phyloP scores from a whole-genome alignment of 2,329 filamentous ascomycete genomes.

The Scopulariopsis brevicaulis region DNA sequence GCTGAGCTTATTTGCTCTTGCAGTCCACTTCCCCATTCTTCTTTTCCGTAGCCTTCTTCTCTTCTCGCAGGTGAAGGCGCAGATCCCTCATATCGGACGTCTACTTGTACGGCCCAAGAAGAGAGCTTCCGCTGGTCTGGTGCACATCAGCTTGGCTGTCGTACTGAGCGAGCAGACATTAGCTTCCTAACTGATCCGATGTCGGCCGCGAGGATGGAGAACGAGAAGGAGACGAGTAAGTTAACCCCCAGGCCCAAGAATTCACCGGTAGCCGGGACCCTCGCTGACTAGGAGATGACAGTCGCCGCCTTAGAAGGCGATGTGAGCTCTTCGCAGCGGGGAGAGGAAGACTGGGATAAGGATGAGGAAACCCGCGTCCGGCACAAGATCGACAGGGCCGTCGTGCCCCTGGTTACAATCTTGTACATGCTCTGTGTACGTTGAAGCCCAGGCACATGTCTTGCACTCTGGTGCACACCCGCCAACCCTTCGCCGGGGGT shows the following conservation, averaged over 20 bases:
- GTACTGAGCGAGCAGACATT: too few relatives aligned
- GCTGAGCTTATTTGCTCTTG: background rate
- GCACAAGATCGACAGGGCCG: slow-evolving; percentile 39
- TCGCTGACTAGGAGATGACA: background rate
- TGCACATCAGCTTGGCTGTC: background rate
- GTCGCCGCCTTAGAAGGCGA: slow-evolving; percentile 1
- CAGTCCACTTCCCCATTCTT: background rate
- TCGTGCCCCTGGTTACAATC: slow-evolving; percentile 38
- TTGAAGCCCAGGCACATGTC: background rate
- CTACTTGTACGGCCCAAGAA: background rate
- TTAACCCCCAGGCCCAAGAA: background rate
- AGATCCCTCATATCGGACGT: background rate
- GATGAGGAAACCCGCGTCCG: slow-evolving; percentile 36
- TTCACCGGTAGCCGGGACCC: background rate
- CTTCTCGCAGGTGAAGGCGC: background rate
- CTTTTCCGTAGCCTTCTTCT: background rate
- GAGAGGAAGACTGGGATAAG: slow-evolving; percentile 26
- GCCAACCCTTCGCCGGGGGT: background rate
- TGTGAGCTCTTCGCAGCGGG: background rate
- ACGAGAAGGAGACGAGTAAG: background rate
- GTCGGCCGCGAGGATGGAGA: background rate
- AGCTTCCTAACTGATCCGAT: background rate
- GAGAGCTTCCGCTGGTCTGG: background rate
- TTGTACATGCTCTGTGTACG: slow-evolving; percentile 42
- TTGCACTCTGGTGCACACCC: background rate